phyloP scores from a whole-genome alignment of 164 flowering plant genomes.

The Nymphaea thermarum region DNA sequence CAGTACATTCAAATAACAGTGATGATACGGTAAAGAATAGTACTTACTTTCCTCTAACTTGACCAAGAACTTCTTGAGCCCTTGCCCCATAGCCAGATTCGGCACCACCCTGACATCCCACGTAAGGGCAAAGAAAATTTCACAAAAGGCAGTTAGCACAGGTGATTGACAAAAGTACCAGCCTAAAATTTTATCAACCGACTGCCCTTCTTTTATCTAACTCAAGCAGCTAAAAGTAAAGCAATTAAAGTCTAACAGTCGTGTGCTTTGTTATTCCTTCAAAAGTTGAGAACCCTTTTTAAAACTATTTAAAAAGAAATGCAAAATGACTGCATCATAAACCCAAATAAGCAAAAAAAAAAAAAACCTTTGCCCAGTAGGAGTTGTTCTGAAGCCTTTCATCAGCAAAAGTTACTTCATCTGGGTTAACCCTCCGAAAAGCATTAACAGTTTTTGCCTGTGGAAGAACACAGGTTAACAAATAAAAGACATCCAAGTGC shows the following conservation, averaged over 20 bases:
- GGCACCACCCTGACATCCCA: slow-evolving; percentile 62
- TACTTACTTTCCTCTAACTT: slow-evolving; percentile 84
- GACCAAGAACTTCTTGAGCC: slow-evolving; percentile 92
- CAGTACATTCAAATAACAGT: too few species aligned
- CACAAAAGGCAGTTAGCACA: not conserved
- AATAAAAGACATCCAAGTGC: not conserved
- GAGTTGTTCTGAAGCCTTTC: slow-evolving; percentile 87
- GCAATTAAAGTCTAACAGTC: not conserved
- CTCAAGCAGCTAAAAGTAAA: not conserved
- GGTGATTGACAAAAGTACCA: too few species aligned
- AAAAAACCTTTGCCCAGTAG: slow-evolving; percentile 95
- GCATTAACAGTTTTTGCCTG: slow-evolving; percentile 68
- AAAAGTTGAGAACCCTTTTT: too few species aligned
- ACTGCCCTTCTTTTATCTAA: not conserved
- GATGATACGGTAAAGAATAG: too few species aligned
- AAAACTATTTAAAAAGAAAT: too few species aligned
- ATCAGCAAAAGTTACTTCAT: slow-evolving; percentile 59
- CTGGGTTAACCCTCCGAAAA: slow-evolving; percentile 73
- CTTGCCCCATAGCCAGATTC: slow-evolving; percentile 94
- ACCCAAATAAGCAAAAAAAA: not conserved
- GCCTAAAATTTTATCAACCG: too few species aligned
- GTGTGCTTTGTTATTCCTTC: too few species aligned
- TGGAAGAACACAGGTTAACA: slow-evolving; percentile 7
- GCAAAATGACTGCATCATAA: not conserved
- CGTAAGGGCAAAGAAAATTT: not conserved